Conservation (phyloP, 2,329 filamentous ascomycete genomes). For the Alternaria dauci region DNA sequence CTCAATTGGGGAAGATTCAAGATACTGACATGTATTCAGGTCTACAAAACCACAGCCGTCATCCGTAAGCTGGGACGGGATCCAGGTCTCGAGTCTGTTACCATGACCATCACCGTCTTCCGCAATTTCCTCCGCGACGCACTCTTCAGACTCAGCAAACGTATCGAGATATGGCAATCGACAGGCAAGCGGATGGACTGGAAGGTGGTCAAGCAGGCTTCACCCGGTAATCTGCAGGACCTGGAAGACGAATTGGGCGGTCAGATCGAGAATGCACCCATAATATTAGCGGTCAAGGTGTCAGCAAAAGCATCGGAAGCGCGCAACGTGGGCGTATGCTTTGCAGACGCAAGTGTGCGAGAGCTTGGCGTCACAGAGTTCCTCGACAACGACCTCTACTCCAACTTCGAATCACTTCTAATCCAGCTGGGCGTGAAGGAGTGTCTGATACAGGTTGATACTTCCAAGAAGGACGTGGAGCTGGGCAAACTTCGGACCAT, state of each 20-base stretch:
- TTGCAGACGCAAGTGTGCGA: conserved; percentile 94
- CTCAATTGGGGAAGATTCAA: too few relatives aligned
- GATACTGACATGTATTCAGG: conserved; percentile 55
- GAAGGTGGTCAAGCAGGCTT: conserved; percentile 89
- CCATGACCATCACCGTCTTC: conserved; percentile 93
- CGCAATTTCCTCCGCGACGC: conserved; percentile 95
- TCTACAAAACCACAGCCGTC: conserved; percentile 98
- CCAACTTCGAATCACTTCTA: conserved; percentile 94
- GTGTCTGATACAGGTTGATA: conserved; percentile 84
- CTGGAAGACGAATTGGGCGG: conserved; percentile 93
- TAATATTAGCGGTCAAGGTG: conserved; percentile 94
- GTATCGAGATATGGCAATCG: conserved; percentile 88
- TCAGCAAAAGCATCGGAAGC: conserved; percentile 86
- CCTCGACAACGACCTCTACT: conserved; percentile 97
- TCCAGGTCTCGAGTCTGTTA: conserved; percentile 89
- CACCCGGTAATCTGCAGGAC: conserved; percentile 94
- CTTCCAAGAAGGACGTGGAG: conserved; percentile 84
- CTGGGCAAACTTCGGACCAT: conserved; percentile 86
- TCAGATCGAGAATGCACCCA: conserved; percentile 86
- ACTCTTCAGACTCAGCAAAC: conserved; percentile 87
- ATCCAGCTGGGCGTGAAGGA: conserved; percentile 97
- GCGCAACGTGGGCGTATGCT: conserved; percentile 90
- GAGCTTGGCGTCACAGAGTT: conserved; percentile 98
- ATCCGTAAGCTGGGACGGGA: conserved; percentile 86
- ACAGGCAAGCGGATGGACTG: conserved; percentile 80